Evolutionary conservation across 2,329 filamentous ascomycete genomes (phyloP).

Genomic region (Karstenula rhodostoma): DNA sequence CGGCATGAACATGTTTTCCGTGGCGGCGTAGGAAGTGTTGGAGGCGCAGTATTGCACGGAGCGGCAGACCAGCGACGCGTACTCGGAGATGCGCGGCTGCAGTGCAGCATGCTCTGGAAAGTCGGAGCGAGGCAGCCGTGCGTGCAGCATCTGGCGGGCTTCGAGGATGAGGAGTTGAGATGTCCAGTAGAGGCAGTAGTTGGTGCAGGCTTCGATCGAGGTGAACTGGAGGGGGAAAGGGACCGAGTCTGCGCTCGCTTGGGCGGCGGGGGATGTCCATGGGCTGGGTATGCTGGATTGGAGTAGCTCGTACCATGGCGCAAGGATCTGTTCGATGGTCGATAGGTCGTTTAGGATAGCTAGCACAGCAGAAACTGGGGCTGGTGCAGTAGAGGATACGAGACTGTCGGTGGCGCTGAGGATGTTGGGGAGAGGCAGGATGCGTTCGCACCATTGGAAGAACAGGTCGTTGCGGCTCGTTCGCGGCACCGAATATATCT

Average conservation of each 20-base stretch:
- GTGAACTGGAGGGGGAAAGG: conserved; percentile 29
- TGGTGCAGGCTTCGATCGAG: conserved; percentile 27
- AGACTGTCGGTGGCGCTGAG: conserved; percentile 21
- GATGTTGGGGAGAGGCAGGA: conserved; percentile 29
- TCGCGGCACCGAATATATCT: conserved; percentile 19
- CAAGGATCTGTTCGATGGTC: conserved; percentile 20
- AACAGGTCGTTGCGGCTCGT: conserved; percentile 23
- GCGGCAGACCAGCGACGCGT: conserved; percentile 28
- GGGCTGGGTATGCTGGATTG: conserved; percentile 18
- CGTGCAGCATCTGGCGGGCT: conserved; percentile 18
- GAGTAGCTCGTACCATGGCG: conserved; percentile 22
- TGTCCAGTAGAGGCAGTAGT: conserved; percentile 29
- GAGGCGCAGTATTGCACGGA: conserved; percentile 29
- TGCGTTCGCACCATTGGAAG: conserved; percentile 27
- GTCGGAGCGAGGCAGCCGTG: conserved; percentile 12
- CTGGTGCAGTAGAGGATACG: not conserved
- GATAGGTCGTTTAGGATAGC: conserved; percentile 22
- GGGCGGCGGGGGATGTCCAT: conserved; percentile 20
- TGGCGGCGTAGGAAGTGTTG: conserved; percentile 23
- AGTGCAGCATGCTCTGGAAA: conserved; percentile 9
- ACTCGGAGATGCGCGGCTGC: conserved; percentile 20
- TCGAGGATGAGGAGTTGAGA: conserved; percentile 30
- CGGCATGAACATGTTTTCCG: conserved; percentile 31
- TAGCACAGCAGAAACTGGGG: not conserved
- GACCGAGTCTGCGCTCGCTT: conserved; percentile 13